Conservation (phyloP, 1,284 basidiomycete species). For the Malassezia caprae region DNA sequence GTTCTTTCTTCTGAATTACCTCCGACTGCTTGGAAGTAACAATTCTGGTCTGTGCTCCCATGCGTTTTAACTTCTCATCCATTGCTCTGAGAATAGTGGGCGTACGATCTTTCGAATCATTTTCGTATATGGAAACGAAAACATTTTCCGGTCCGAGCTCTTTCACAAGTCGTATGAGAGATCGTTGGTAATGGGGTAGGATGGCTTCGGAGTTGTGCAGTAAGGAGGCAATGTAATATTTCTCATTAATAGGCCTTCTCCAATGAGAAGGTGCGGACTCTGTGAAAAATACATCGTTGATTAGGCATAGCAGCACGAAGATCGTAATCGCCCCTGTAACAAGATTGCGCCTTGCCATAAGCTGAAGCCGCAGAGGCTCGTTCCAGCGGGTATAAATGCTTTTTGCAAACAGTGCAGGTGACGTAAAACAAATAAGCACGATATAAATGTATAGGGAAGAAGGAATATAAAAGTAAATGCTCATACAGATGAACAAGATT, state of each 20-base stretch:
- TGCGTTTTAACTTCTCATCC: conserved; percentile 39
- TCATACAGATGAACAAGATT: background rate
- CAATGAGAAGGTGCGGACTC: background rate
- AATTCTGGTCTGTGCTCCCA: conserved; percentile 1
- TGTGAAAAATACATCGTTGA: background rate
- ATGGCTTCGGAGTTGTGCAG: conserved; percentile 34
- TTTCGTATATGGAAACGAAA: conserved; percentile 57
- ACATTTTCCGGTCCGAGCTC: conserved; percentile 53
- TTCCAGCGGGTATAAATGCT: background rate
- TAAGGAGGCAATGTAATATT: conserved; percentile 30
- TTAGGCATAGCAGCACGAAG: background rate
- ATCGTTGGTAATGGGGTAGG: conserved; percentile 22
- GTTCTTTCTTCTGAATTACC: conserved; percentile 19
- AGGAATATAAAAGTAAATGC: conserved; percentile 15
- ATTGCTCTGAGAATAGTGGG: conserved; percentile 50
- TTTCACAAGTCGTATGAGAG: conserved; percentile 21
- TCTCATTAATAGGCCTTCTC: conserved; percentile 11
- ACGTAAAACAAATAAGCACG: conserved; percentile 5
- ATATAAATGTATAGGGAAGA: conserved; percentile 20
- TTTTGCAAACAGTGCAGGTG: conserved; percentile 10
- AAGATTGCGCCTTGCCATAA: background rate
- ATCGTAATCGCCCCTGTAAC: background rate
- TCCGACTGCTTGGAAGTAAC: background rate
- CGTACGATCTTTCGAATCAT: conserved; percentile 53
- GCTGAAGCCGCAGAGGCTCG: background rate